Evolutionary conservation across 2,329 filamentous ascomycete genomes (phyloP).

Genomic region (Hypoxylon sp.): DNA sequence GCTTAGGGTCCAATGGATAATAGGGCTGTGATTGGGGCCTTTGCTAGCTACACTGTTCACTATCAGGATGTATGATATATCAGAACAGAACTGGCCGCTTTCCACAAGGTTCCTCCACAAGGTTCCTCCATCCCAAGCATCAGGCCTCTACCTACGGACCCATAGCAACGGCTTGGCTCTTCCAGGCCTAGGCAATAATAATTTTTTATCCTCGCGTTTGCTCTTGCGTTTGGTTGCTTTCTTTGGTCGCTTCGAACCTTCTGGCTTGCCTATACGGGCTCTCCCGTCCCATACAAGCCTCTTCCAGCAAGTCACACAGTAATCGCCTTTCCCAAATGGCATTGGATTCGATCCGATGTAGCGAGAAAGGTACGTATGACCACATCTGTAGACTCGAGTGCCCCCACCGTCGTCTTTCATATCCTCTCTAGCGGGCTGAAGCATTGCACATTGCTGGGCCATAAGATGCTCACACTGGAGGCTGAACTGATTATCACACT

Average conservation of each 20-base stretch:
- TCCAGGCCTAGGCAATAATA: too few species aligned
- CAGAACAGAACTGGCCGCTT: constrained; percentile 10
- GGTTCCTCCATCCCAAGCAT: constrained; percentile 13
- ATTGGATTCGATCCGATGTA: not conserved
- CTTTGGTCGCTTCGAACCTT: too few species aligned
- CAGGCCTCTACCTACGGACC: constrained; percentile 16
- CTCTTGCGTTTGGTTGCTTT: not conserved
- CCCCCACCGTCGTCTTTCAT: not conserved
- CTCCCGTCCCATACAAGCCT: constrained; percentile 16
- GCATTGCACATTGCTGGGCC: constrained; percentile 10
- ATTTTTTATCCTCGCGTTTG: too few species aligned
- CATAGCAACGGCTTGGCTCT: constrained; percentile 1
- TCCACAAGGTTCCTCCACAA: not conserved
- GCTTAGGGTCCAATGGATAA: not conserved
- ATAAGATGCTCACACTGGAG: constrained; percentile 29
- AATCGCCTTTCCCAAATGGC: not conserved
- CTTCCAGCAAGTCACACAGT: constrained; percentile 22
- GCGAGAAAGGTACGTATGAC: constrained; percentile 14
- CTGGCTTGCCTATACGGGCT: constrained; percentile 21
- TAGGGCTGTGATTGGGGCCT: not conserved
- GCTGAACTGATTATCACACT: constrained; percentile 3
- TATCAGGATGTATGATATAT: not conserved
- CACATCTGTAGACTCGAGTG: constrained; percentile 25
- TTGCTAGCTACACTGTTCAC: not conserved
- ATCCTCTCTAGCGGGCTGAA: constrained; percentile 11